Percentiles rank a stretch among this genome's conserved stretches.
Evolutionary conservation across 495 filamentous ascomycete species (phyloP).

Genomic region (Neurospora cerealis): DNA sequence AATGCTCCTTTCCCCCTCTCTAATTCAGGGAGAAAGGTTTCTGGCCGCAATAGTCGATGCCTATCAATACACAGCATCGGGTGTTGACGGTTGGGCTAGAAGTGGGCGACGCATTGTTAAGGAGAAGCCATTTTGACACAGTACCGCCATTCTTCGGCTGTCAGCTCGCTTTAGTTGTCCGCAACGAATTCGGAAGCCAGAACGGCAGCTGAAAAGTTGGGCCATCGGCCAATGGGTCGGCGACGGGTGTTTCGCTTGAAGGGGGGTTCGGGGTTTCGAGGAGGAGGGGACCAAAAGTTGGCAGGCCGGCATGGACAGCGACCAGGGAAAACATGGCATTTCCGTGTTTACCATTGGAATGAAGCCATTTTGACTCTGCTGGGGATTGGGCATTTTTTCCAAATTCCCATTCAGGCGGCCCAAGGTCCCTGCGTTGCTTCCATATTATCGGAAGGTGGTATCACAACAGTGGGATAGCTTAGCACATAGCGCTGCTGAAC

Average conservation of each 20-base stretch:
- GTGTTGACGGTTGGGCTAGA: background rate
- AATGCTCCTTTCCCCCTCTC: background rate
- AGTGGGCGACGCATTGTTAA: background rate
- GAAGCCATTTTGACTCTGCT: slow-evolving; percentile 6
- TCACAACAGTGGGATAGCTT: background rate
- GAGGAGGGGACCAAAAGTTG: slow-evolving; percentile 8
- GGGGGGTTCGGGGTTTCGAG: background rate
- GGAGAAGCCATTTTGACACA: background rate
- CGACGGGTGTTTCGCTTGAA: background rate
- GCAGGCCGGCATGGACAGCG: slow-evolving; percentile 6
- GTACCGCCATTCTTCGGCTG: background rate
- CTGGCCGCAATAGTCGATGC: background rate
- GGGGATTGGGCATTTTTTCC: background rate
- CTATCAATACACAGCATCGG: background rate
- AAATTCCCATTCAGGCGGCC: slow-evolving; percentile 1
- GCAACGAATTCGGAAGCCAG: background rate
- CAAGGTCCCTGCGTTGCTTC: background rate
- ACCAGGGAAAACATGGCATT: slow-evolving; percentile 5
- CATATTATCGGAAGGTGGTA: background rate
- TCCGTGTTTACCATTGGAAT: slow-evolving; percentile 7
- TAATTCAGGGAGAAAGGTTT: slow-evolving; percentile 1
- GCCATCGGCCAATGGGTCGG: background rate
- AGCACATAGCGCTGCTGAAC: background rate
- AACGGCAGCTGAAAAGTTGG: background rate
- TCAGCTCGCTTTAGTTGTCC: background rate